These are phyloP conservation scores for Lumnitzera racemosa DNA, from an alignment of 345 rosid genomes.

Conservation along the genomic window DNA sequence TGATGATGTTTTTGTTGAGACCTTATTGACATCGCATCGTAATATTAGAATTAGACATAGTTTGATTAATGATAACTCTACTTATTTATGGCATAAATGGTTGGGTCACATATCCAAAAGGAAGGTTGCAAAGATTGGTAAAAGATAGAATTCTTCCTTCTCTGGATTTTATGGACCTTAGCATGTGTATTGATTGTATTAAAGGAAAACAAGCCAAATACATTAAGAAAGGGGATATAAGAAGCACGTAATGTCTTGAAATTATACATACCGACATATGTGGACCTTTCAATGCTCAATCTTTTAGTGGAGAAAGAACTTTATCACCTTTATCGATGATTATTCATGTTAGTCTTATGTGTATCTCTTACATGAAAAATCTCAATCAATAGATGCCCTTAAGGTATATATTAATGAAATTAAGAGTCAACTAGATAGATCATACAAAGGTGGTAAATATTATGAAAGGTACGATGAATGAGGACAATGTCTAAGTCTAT, in stretches of 20 bases:
- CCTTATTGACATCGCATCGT: too few relatives aligned
- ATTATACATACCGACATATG: not conserved
- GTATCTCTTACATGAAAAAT: not conserved
- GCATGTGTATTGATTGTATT: not conserved
- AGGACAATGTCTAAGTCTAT: not conserved
- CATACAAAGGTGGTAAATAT: not conserved
- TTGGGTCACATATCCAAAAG: not conserved
- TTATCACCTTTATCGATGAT: not conserved
- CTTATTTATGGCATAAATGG: not conserved
- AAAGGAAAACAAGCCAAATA: too few relatives aligned
- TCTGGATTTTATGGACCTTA: not conserved
- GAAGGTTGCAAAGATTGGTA: not conserved
- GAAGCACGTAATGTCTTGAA: not conserved
- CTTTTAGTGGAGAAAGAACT: not conserved
- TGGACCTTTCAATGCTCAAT: not conserved
- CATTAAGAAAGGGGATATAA: not conserved
- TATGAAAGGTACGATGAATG: not conserved
- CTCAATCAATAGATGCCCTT: too few relatives aligned
- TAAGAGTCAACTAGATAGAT: not conserved
- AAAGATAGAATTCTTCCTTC: not conserved
- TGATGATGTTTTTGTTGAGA: too few relatives aligned
- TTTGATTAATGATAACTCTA: not conserved
- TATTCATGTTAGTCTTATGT: not conserved
- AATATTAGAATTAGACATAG: too few relatives aligned
- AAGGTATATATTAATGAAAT: not conserved